These are phyloP conservation scores for Rutstroemia sp. DNA, from an alignment of 2,329 filamentous ascomycete genomes.

Conservation along the genomic window DNA sequence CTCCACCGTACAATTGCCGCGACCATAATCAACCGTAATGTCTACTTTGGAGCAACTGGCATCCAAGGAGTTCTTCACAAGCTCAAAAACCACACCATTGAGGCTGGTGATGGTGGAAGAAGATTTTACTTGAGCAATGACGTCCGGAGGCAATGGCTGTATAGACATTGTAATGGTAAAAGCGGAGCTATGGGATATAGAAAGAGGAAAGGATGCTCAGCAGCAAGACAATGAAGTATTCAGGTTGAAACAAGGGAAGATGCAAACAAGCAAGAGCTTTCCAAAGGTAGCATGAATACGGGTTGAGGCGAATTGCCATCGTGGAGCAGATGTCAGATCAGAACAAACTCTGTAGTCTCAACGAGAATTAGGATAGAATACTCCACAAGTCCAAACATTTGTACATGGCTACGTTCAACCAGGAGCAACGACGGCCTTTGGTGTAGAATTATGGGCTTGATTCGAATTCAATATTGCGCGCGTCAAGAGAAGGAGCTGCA, in stretches of 20 bases:
- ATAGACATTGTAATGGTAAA: conserved; percentile 44
- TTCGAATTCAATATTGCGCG: no score
- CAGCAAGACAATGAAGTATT: no score
- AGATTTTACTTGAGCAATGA: conserved; percentile 74
- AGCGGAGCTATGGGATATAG: no score
- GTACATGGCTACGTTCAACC: no score
- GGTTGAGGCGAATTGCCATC: not conserved
- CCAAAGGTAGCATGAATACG: not conserved
- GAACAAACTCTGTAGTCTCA: not conserved
- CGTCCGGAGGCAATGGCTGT: conserved; percentile 59
- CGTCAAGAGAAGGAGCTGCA: no score
- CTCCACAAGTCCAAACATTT: not conserved
- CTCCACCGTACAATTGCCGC: conserved; percentile 71
- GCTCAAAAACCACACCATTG: conserved; percentile 60
- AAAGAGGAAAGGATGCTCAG: not conserved
- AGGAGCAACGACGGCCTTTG: no score
- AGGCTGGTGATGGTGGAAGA: conserved; percentile 73
- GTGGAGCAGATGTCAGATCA: not conserved
- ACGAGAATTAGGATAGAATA: not conserved
- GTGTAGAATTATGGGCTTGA: no score
- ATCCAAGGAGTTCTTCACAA: conserved; percentile 81
- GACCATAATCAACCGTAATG: conserved; percentile 64
- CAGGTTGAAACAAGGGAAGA: not conserved
- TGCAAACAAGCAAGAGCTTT: conserved; percentile 5
- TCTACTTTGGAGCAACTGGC: conserved; percentile 62